Evolutionary conservation across 768 basidiomycete genomes (phyloP), one percentile per base, ranked within the genome.

Genomic region (Pluteus cervinus): DNA sequence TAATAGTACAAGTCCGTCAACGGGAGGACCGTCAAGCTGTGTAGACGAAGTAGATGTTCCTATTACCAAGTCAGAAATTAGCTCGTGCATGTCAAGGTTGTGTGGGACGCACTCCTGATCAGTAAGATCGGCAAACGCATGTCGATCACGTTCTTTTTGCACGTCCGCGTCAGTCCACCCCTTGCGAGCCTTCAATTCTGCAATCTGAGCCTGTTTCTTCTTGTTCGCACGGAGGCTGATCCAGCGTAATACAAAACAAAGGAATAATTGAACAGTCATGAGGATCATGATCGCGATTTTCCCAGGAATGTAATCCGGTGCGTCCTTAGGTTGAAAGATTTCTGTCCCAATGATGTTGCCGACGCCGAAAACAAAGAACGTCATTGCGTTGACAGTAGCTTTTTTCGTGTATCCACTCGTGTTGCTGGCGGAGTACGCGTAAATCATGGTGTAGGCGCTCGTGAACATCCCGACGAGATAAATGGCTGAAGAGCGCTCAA

Each of bases 371-470:
- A 73, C 57, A 4, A 66, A 63, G 15, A 79, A 54, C 2, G 75
- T 79, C 66, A 79, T 62, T 4, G 76, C 71, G 38, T 79, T 79
- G 45, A 79, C 67, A 2, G 78, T 80, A 42, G 74, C 71, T 61
- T 81, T 83, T 63, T 83, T 81, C 5, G 79, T 81, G 36, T 79
- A 74, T 0, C 77, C 77, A 23, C 69, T 69, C 0, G 73, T 80
- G 51, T 82, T 80, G 37, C 71, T 72, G 5, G 78, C 75, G 36
- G 80, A 79, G 46, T 76, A 81, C 0, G 79, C 76, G 40, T 81
- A 81, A 8, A 81, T 63, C 0, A 71, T 66, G 0, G 78, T 71
- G 7, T 82, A 53, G 0, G 75, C 72, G 35, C 73, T 75, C 4
- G 77, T 77, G 38, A 76, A 82, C 3, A 74, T 73, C n/a, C 67